These are phyloP conservation scores for Russula emetica DNA, from an alignment of 768 basidiomycete genomes.

Conservation along the genomic window DNA sequence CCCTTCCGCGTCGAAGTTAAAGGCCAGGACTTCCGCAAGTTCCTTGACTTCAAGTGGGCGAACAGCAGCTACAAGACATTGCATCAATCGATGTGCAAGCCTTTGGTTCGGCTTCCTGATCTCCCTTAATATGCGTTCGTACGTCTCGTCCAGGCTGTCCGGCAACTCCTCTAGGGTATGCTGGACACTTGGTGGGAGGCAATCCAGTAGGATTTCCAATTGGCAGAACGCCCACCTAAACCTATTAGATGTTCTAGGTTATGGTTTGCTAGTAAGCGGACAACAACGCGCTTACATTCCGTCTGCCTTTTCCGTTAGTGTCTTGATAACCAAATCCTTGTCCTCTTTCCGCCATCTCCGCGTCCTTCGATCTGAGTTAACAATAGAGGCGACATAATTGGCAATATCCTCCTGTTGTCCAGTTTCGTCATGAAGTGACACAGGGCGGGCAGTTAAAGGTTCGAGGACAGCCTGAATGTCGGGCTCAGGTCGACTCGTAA, in stretches of 20 bases:
- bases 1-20: neutral
- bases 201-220: neutral
- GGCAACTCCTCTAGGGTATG: neutral
- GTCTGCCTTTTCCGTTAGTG: constrained; percentile 4
- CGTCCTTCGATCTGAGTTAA: constrained; percentile 1
- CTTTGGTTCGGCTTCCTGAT: neutral
- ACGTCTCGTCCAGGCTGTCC: neutral
- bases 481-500: constrained; percentile 10
- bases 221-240: constrained; percentile 13
- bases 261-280: neutral
- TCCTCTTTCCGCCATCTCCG: constrained; percentile 7
- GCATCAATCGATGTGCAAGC: neutral
- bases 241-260: neutral
- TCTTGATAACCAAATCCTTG: constrained; percentile 3
- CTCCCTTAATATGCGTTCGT: neutral
- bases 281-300: constrained; percentile 2
- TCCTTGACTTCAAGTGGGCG: neutral
- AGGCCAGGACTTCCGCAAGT: neutral
- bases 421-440: constrained; percentile 4
- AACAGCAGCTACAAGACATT: neutral
- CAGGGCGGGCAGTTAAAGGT: neutral
- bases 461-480: constrained; percentile 5
- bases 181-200: neutral
- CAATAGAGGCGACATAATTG: constrained; percentile 2
- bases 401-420: constrained; percentile 9